phyloP scores from a whole-genome alignment of 2,329 filamentous ascomycete genomes.

The Nemania sp. region DNA sequence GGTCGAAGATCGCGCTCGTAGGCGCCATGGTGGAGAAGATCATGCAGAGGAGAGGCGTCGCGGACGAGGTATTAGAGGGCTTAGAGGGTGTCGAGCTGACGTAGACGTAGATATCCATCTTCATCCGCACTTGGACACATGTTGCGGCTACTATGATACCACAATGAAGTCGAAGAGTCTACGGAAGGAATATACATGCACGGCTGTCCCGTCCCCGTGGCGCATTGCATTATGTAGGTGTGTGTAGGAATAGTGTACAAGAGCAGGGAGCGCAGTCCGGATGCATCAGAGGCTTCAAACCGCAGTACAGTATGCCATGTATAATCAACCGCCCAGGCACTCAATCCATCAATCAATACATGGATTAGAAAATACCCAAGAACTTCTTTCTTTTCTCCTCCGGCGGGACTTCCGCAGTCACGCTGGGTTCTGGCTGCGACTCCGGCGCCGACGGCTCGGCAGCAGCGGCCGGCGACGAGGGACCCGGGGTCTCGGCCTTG shows the following conservation, averaged over 20 bases:
- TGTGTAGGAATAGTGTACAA: slow-evolving; percentile 17
- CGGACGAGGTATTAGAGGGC: slow-evolving; percentile 82
- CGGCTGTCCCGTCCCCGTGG: background rate
- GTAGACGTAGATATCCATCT: slow-evolving; percentile 22
- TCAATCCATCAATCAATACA: background rate
- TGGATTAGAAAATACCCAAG: slow-evolving; percentile 76
- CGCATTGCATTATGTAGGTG: slow-evolving; percentile 2
- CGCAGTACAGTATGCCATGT: slow-evolving; percentile 15
- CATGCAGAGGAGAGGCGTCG: slow-evolving; percentile 76
- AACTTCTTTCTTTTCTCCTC: slow-evolving; percentile 71
- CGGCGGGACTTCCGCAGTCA: slow-evolving; percentile 17
- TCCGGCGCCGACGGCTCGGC: slow-evolving; percentile 15
- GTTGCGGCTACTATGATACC: slow-evolving; percentile 31
- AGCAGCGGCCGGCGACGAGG: slow-evolving; percentile 15
- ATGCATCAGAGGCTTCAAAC: slow-evolving; percentile 8
- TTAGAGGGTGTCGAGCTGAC: slow-evolving; percentile 74
- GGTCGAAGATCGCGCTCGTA: slow-evolving; percentile 75
- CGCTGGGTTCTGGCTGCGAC: background rate
- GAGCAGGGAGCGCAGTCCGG: slow-evolving; percentile 11
- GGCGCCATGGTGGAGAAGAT: slow-evolving; percentile 77
- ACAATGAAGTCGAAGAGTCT: slow-evolving; percentile 8
- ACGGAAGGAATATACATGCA: slow-evolving; percentile 3
- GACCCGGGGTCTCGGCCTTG: background rate
- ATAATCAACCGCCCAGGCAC: background rate
- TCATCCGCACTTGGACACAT: slow-evolving; percentile 1